Evolutionary conservation across 2,329 filamentous ascomycete species (phyloP), one percentile per base, ranked within the genome.

Genomic region (Lomentospora prolificans): DNA sequence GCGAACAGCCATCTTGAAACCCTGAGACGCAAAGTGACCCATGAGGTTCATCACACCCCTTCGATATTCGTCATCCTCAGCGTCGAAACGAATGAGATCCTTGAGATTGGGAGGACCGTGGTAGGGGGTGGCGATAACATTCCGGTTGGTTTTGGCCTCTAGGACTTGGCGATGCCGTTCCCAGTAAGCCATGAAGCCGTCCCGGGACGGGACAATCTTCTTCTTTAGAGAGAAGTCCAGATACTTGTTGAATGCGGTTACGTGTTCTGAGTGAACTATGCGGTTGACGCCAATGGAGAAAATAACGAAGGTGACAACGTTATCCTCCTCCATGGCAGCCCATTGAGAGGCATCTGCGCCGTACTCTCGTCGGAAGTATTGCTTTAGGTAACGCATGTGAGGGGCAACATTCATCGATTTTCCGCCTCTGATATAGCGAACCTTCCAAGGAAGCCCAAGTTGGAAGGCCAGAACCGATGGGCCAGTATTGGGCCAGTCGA

Each of bases 151-250:
- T 3, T 28, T 14, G 5, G n/a, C 10, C 28, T 5, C 10, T 2
- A 36, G 8, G 6, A 44, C 33, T 12, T 2, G 17, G 2, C 24
- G 7, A 46, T 55, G 27, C 22, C n/a, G 36, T 14, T 51, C 44
- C 53, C 53, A 55, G 30, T 55, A 55, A 12, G 39, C 28, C 53
- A 55, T 39, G 30, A 55, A 50, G 8, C 44, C 53, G 14, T 50
- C 22, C 14, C 41, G 46, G 4, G 53, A 55, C n/a, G 53, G 44
- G 2, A 51, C 30, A 5, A 39, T 36, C 28, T 48, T 17, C 14
- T 22, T 30, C 17, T 28, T 41, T 19, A 55, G 44, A 7, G 53
- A 39, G n/a, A 24, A 55, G 22, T 55, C 44, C 9, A 55, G 14
- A 33, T 55, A 55, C 10, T 50, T 51, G 27, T 55, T 48, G 53